Conservation (phyloP, 805 yeast species). For the Lipomyces yamanashiensis region DNA sequence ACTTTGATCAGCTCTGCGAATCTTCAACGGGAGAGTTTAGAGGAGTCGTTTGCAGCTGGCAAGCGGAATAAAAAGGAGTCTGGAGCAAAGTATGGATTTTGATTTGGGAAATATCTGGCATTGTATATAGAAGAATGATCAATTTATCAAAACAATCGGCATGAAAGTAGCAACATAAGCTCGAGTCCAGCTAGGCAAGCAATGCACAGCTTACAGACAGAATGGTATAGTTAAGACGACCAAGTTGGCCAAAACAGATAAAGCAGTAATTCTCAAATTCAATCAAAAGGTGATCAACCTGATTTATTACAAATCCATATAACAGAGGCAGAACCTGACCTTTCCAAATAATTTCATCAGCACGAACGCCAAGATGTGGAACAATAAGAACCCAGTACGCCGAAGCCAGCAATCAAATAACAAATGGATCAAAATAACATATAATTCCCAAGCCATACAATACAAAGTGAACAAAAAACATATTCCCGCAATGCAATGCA, state of each 20-base stretch:
- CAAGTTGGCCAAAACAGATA: no score
- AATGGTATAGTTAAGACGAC: no score
- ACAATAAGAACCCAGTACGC: neutral
- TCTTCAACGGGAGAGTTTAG: conserved; percentile 44
- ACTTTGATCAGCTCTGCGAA: conserved; percentile 43
- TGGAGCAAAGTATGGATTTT: conserved; percentile 44
- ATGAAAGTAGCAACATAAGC: no score
- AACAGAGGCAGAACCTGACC: no score
- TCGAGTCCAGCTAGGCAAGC: no score
- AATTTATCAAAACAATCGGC: neutral
- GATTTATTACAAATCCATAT: no score
- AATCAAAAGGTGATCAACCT: no score
- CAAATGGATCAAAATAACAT: neutral
- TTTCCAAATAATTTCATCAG: neutral
- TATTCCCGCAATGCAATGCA: neutral
- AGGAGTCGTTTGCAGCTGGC: conserved; percentile 42
- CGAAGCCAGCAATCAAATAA: conserved; percentile 1
- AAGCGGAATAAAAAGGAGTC: conserved; percentile 40
- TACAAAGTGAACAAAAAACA: neutral
- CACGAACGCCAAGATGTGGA: neutral
- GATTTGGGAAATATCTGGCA: neutral
- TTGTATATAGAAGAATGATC: neutral
- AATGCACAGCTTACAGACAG: no score
- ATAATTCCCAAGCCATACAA: neutral
- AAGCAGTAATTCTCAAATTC: no score